Conservation (phyloP, 2,329 filamentous ascomycete species). For the Lachnellula hyalina region DNA sequence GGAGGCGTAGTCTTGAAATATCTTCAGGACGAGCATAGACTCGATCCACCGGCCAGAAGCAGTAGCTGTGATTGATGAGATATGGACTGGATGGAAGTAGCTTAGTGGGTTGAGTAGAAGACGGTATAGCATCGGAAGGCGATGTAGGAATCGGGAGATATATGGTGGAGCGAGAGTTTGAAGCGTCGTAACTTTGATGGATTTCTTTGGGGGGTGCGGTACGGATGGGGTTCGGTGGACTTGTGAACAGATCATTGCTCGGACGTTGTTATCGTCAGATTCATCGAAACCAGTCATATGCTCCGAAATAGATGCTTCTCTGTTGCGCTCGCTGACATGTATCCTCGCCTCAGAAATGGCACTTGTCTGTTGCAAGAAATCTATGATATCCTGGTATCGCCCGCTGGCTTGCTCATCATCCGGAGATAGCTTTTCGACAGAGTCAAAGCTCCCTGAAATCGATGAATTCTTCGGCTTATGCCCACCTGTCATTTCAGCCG, state of each 20-base stretch:
- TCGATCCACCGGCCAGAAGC: conserved; percentile 47
- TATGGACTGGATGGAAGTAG: conserved; percentile 47
- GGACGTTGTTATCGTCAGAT: conserved; percentile 39
- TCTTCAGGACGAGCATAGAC: conserved; percentile 39
- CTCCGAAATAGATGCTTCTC: conserved; percentile 7
- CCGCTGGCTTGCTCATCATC: conserved; percentile 39
- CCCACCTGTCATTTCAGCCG: conserved; percentile 35
- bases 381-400: conserved; percentile 38
- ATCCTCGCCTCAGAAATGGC: conserved; percentile 33
- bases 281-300: conserved; percentile 32
- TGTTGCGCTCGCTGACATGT: conserved; percentile 23
- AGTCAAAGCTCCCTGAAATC: conserved; percentile 34
- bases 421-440: conserved; percentile 38
- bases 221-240: conserved; percentile 44
- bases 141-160: conserved; percentile 41
- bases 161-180: conserved; percentile 37
- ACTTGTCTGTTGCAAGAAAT: conserved; percentile 36
- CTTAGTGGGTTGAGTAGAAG: conserved; percentile 43
- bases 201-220: conserved; percentile 43
- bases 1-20: conserved; percentile 45
- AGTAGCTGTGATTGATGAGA: conserved; percentile 44
- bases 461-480: conserved; percentile 33
- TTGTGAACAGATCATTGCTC: conserved; percentile 45
- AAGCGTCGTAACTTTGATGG: conserved; percentile 45
- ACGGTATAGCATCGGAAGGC: conserved; percentile 44